phyloP scores from a whole-genome alignment of 1,139 yeast species.

The Nakaseomyces kungkrabaensis region DNA sequence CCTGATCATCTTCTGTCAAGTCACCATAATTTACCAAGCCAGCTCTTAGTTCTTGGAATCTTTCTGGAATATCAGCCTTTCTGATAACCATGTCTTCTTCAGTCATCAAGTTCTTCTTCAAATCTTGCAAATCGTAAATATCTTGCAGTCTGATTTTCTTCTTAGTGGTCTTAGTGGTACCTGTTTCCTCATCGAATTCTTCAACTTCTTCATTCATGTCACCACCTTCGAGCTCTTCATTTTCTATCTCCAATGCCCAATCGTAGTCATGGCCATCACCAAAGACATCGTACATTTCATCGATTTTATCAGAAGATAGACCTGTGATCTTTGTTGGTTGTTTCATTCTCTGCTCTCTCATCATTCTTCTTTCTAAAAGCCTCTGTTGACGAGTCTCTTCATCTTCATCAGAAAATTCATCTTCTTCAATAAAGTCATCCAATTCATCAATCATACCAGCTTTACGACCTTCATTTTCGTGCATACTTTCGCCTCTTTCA shows the following conservation, averaged over 20 bases:
- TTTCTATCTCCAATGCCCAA: conserved; percentile 94
- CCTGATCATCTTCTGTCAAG: conserved; percentile 58
- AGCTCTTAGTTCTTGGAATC: conserved; percentile 69
- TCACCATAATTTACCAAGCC: conserved; percentile 52
- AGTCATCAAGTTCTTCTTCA: conserved; percentile 81
- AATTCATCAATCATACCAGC: conserved; percentile 56
- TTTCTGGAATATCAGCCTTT: conserved; percentile 82
- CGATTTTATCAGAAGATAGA: conserved; percentile 85
- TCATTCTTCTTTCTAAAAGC: conserved; percentile 30
- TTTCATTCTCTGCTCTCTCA: conserved; percentile 31
- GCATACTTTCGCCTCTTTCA: conserved; percentile 7
- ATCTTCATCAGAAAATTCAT: conserved; percentile 89
- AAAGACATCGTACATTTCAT: conserved; percentile 86
- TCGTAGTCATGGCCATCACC: conserved; percentile 97
- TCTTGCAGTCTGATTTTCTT: conserved; percentile 65
- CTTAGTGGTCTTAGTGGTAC: conserved; percentile 34
- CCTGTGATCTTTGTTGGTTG: conserved; percentile 57
- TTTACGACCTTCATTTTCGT: conserved; percentile 13
- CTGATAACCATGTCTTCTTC: conserved; percentile 87
- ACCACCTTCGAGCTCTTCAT: conserved; percentile 40
- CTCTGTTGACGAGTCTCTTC: conserved; percentile 43
- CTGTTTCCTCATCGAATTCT: conserved; percentile 37
- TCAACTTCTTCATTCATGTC: conserved; percentile 33
- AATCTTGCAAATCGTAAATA: conserved; percentile 89
- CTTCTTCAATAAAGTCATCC: conserved; percentile 96